phyloP scores from a whole-genome alignment of 75 land plant genomes.

The Pinus albicaulis region DNA sequence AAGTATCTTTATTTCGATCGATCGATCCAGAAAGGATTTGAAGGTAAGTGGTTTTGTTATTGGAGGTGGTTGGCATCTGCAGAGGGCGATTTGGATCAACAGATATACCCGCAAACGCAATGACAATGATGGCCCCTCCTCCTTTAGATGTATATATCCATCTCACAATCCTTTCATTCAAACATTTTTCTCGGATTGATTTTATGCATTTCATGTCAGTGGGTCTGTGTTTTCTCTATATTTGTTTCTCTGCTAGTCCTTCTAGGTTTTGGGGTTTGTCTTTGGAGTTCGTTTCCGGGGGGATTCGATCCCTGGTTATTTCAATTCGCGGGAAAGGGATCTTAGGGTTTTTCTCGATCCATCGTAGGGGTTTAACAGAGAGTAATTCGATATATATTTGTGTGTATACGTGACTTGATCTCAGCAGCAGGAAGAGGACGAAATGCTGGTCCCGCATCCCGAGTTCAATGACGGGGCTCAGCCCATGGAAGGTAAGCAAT shows the following conservation, averaged over 20 bases:
- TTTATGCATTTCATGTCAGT: not conserved
- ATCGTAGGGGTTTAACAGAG: too few species aligned
- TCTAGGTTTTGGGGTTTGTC: not conserved
- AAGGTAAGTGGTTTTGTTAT: too few species aligned
- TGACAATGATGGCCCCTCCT: conserved; percentile 61
- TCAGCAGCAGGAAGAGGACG: conserved; percentile 87
- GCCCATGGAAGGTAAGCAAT: conserved; percentile 82
- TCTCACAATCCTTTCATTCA: conserved; percentile 4
- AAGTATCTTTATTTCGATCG: too few species aligned
- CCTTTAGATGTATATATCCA: conserved; percentile 45
- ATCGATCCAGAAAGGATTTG: too few species aligned
- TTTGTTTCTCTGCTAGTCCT: not conserved
- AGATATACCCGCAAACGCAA: conserved; percentile 10
- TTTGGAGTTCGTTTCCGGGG: not conserved
- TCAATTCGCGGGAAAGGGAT: not conserved
- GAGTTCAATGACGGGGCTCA: conserved; percentile 75
- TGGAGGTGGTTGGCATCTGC: too few species aligned
- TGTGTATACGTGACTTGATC: conserved; percentile 5
- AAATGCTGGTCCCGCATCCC: conserved; percentile 90
- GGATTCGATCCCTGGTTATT: not conserved
- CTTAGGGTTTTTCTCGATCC: conserved; percentile 10
- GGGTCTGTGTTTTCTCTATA: not conserved
- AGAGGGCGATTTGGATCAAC: too few species aligned
- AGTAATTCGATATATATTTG: conserved; percentile 5
- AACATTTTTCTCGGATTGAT: not conserved